Conservation (phyloP, 2,329 filamentous ascomycete genomes). For the Pseudogymnoascus sp. region DNA sequence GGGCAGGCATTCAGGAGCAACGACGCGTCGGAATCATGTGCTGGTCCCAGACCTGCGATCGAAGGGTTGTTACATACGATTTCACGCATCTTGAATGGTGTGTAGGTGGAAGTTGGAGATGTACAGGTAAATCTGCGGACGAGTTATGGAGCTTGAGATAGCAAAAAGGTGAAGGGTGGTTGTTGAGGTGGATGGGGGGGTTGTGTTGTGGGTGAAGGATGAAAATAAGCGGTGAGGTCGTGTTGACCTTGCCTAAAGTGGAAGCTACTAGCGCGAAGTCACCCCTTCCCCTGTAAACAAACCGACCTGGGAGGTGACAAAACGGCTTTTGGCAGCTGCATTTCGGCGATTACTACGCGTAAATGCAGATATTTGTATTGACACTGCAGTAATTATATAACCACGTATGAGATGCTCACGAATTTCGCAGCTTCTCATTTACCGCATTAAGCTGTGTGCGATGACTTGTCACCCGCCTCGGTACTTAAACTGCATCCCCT, state of each 20-base stretch:
- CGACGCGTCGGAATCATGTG: conserved; percentile 31
- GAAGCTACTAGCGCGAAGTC: conserved; percentile 5
- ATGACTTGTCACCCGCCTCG: conserved; percentile 1
- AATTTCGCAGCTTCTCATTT: background rate
- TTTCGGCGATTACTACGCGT: background rate
- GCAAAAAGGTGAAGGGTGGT: conserved; percentile 6
- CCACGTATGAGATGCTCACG: background rate
- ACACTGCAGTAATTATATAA: background rate
- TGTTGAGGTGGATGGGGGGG: conserved; percentile 9
- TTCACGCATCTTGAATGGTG: conserved; percentile 59
- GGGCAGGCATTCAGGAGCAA: conserved; percentile 31
- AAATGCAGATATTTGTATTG: background rate
- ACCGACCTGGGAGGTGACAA: background rate
- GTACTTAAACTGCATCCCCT: background rate
- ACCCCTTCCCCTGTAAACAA: conserved; percentile 9
- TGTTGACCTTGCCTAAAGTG: conserved; percentile 9
- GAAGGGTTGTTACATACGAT: conserved; percentile 48
- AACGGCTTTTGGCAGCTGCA: conserved; percentile 5
- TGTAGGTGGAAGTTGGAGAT: conserved; percentile 11
- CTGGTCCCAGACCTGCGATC: conserved; percentile 1
- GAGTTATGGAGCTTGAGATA: conserved; percentile 14
- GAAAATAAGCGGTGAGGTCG: conserved; percentile 10
- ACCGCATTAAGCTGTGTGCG: conserved; percentile 1
- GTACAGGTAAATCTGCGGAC: conserved; percentile 11
- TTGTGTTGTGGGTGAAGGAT: conserved; percentile 9